A percentile compares a stretch with the other conserved stretches of the same genome.
phyloP scores from a whole-genome alignment of 176 grass and related monocot species.

The Oryza rufipogon region DNA sequence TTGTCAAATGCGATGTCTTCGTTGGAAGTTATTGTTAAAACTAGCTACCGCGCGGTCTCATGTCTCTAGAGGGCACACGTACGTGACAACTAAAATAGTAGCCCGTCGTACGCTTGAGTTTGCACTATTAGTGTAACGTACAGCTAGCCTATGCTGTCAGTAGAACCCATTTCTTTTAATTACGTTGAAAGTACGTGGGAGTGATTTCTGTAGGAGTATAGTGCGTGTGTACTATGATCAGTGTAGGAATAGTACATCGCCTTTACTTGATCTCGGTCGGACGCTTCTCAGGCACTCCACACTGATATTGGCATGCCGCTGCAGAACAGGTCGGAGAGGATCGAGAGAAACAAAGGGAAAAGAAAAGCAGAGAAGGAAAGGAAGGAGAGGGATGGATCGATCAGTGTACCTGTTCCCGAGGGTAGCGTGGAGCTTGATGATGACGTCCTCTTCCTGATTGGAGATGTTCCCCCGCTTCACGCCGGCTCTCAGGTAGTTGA shows the following conservation, averaged over 20 bases:
- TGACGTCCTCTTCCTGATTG: conserved; percentile 76
- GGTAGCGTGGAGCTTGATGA: conserved; percentile 76
- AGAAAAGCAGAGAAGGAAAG: not conserved
- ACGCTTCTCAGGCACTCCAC: not conserved
- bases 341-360: not conserved
- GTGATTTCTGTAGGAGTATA: not conserved
- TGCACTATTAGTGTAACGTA: not conserved
- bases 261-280: not conserved
- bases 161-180: not conserved
- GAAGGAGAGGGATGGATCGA: not conserved
- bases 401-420: conserved; percentile 77
- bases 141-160: not conserved
- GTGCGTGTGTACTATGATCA: not conserved
- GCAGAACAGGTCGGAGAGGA: too few relatives aligned
- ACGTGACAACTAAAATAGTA: not conserved
- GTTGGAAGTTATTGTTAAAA: not conserved
- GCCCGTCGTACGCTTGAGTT: not conserved
- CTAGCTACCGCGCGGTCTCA: not conserved
- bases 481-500: conserved; percentile 74
- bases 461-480: conserved; percentile 84
- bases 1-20: not conserved
- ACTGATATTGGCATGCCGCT: not conserved
- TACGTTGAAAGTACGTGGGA: not conserved
- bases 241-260: too few relatives aligned
- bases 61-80: not conserved